These are phyloP conservation scores for Umbelopsis sp. DNA, from an alignment of 192 early-diverging fungal species.

Conservation along the genomic window DNA sequence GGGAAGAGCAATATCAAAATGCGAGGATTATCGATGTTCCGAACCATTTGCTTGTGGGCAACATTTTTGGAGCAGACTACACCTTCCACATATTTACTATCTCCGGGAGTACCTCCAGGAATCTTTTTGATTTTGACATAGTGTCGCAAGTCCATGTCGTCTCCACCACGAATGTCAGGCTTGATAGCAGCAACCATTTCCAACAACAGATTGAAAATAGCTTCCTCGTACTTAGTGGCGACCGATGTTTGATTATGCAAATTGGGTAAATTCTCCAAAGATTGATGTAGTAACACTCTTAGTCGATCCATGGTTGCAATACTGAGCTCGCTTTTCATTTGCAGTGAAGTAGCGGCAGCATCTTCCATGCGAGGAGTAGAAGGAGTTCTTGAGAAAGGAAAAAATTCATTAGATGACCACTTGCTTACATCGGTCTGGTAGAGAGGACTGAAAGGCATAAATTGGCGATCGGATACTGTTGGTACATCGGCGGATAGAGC, in stretches of 20 bases:
- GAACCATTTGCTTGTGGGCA: conserved; percentile 89
- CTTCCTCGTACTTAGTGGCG: conserved; percentile 55
- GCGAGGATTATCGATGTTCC: conserved; percentile 64
- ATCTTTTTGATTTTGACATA: conserved; percentile 97
- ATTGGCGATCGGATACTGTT: background rate
- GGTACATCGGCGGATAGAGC: background rate
- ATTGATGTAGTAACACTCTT: conserved; percentile 64
- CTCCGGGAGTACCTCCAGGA: conserved; percentile 77
- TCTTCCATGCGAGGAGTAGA: background rate
- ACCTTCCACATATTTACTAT: conserved; percentile 84
- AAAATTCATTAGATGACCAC: background rate
- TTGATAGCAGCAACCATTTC: conserved; percentile 56
- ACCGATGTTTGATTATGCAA: background rate
- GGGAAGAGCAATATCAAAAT: conserved; percentile 88
- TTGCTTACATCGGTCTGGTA: background rate
- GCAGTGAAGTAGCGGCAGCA: conserved; percentile 20
- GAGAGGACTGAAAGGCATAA: conserved; percentile 12
- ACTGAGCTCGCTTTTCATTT: conserved; percentile 55
- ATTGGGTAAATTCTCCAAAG: conserved; percentile 57
- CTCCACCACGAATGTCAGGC: conserved; percentile 71
- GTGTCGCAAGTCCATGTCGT: conserved; percentile 83
- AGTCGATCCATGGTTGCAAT: conserved; percentile 65
- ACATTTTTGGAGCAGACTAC: conserved; percentile 91
- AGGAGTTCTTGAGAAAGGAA: background rate
- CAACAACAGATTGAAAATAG: conserved; percentile 64